Conservation (phyloP, 345 rosid species). For the Sonneratia alba region DNA sequence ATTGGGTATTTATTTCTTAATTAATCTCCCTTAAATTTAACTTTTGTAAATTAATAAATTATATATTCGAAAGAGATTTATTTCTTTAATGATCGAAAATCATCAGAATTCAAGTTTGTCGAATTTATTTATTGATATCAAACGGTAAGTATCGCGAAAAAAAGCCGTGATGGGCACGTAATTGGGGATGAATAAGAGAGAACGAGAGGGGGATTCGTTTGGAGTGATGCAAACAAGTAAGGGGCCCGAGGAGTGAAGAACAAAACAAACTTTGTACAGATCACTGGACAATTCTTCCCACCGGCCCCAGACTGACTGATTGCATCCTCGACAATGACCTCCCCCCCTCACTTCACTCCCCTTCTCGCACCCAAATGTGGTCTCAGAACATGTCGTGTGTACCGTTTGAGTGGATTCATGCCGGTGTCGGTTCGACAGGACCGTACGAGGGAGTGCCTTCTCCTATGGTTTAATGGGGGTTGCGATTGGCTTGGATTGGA, state of each 20-base stretch:
- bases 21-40: not conserved
- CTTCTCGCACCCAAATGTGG: no score
- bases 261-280: constrained; percentile 6
- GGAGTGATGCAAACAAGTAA: not conserved
- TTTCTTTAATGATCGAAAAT: not conserved
- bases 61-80: not conserved
- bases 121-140: constrained; percentile 9
- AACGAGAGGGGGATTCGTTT: not conserved
- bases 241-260: constrained; percentile 9
- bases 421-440: not conserved
- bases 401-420: no score
- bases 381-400: no score
- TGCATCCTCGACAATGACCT: not conserved
- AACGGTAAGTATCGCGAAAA: not conserved
- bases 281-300: constrained; percentile 1
- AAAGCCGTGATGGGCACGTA: constrained; percentile 22
- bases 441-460: not conserved
- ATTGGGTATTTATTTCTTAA: not conserved
- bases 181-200: not conserved
- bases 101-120: not conserved
- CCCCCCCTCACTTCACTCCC: no score
- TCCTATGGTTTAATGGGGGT: not conserved
- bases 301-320: not conserved
- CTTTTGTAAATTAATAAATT: not conserved
- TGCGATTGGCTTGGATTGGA: not conserved